Evolutionary conservation across 176 grass and related monocot genomes (phyloP).

Genomic region (Ampelocalamus luodianensis): DNA sequence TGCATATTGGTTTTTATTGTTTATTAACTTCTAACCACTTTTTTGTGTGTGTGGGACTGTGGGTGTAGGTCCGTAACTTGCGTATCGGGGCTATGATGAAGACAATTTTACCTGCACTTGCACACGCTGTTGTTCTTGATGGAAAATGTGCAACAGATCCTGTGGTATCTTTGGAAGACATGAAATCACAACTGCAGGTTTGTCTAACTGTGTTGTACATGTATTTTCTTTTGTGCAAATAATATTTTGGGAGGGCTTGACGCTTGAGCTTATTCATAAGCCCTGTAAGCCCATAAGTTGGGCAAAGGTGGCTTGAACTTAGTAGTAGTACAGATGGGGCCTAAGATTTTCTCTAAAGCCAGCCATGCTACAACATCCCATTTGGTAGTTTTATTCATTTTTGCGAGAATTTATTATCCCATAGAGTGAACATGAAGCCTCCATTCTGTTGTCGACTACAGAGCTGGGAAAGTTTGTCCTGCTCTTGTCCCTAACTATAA

Average conservation of each 20-base stretch:
- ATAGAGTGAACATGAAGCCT: constrained; percentile 16
- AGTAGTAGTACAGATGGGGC: neutral
- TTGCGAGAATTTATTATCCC: constrained; percentile 10
- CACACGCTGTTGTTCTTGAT: constrained; percentile 87
- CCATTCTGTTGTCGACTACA: constrained; percentile 29
- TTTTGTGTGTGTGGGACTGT: neutral
- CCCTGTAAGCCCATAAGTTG: neutral
- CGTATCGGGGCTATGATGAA: constrained; percentile 98
- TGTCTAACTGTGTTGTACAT: constrained; percentile 17
- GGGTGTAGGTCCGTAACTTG: constrained; percentile 75
- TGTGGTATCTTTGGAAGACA: constrained; percentile 49
- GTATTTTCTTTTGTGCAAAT: constrained; percentile 32
- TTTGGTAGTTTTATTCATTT: constrained; percentile 19
- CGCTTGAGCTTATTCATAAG: constrained; percentile 26
- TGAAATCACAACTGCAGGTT: constrained; percentile 89
- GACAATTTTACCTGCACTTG: constrained; percentile 85
- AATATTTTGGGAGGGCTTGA: constrained; percentile 28
- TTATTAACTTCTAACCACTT: neutral
- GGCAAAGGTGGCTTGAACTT: constrained; percentile 16
- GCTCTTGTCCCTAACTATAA: constrained; percentile 3
- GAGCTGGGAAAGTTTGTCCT: constrained; percentile 1
- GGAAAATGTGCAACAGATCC: constrained; percentile 34
- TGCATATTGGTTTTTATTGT: constrained; percentile 16
- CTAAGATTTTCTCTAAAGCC: constrained; percentile 7
- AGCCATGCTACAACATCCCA: neutral